phyloP scores from a whole-genome alignment of 2,329 filamentous ascomycete species.

The Phialophora verrucosa region DNA sequence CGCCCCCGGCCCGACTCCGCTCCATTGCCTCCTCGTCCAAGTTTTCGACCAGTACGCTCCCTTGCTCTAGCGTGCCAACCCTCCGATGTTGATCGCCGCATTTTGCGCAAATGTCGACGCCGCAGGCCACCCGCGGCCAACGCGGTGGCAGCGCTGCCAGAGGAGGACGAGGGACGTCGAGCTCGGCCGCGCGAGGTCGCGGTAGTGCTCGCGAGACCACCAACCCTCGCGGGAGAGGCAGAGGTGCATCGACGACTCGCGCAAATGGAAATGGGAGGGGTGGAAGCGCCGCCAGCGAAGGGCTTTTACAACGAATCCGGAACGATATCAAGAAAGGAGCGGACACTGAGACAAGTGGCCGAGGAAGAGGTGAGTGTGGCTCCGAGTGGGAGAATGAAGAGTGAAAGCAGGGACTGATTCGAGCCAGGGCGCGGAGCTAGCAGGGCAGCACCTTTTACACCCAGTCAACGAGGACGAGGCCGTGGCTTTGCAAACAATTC shows the following conservation, averaged over 20 bases:
- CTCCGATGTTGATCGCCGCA: conserved; percentile 33
- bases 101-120: conserved; percentile 35
- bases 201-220: conserved; percentile 29
- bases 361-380: conserved; percentile 32
- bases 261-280: conserved; percentile 13
- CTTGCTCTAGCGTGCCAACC: conserved; percentile 20
- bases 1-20: neutral
- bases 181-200: conserved; percentile 26
- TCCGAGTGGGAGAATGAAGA: neutral
- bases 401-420: conserved; percentile 9
- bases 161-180: conserved; percentile 27
- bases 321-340: conserved; percentile 30
- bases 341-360: conserved; percentile 15
- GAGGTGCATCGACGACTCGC: conserved; percentile 16
- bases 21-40: neutral
- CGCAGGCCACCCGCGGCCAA: conserved; percentile 35
- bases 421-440: conserved; percentile 30
- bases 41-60: neutral
- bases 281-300: conserved; percentile 19
- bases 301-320: conserved; percentile 33
- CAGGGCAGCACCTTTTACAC: conserved; percentile 13
- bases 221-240: conserved; percentile 23
- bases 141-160: conserved; percentile 36
- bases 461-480: conserved; percentile 26
- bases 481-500: conserved; percentile 30